Percentiles rank a stretch among this genome's conserved stretches.
Conservation (phyloP, 2,329 filamentous ascomycete species). For the Ascochyta fabae region DNA sequence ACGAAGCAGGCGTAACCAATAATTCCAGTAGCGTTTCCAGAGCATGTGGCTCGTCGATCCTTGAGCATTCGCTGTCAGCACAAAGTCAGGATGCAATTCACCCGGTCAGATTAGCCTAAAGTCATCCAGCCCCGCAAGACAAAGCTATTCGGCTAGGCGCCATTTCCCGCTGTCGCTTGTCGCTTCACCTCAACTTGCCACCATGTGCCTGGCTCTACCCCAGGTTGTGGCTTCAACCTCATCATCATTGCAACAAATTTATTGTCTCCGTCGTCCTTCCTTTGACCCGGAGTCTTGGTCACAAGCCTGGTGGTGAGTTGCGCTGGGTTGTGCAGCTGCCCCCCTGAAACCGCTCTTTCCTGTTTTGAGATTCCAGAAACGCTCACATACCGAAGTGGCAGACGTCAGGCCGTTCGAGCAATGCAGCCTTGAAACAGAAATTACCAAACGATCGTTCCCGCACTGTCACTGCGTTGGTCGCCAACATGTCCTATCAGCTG, state of each 20-base stretch:
- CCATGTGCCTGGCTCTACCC: slow-evolving; percentile 16
- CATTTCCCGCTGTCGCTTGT: slow-evolving; percentile 11
- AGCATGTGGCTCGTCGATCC: slow-evolving; percentile 39
- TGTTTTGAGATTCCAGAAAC: slow-evolving; percentile 17
- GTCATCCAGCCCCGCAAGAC: slow-evolving; percentile 11
- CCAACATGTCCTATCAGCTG: slow-evolving; percentile 27
- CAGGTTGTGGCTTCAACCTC: slow-evolving; percentile 14
- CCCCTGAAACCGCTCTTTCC: slow-evolving; percentile 25
- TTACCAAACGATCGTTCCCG: slow-evolving; percentile 30
- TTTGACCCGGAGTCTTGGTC: slow-evolving; percentile 26
- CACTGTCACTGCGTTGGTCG: slow-evolving; percentile 15
- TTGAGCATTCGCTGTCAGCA: slow-evolving; percentile 18
- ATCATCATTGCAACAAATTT: slow-evolving; percentile 7
- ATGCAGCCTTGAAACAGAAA: slow-evolving; percentile 35
- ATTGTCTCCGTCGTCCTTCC: slow-evolving; percentile 18
- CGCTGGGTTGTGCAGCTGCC: slow-evolving; percentile 28
- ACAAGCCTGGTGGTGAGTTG: slow-evolving; percentile 12
- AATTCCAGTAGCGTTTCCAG: slow-evolving; percentile 29
- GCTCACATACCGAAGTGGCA: slow-evolving; percentile 24
- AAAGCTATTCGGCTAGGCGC: slow-evolving; percentile 8
- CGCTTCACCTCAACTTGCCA: slow-evolving; percentile 10
- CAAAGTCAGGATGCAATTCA: slow-evolving; percentile 15
- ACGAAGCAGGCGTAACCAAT: slow-evolving; percentile 42
- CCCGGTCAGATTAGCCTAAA: slow-evolving; percentile 26
- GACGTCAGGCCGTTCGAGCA: slow-evolving; percentile 28